These are phyloP conservation scores for Hypoxylon sp. DNA, from an alignment of 2,329 filamentous ascomycete species.

Conservation along the genomic window DNA sequence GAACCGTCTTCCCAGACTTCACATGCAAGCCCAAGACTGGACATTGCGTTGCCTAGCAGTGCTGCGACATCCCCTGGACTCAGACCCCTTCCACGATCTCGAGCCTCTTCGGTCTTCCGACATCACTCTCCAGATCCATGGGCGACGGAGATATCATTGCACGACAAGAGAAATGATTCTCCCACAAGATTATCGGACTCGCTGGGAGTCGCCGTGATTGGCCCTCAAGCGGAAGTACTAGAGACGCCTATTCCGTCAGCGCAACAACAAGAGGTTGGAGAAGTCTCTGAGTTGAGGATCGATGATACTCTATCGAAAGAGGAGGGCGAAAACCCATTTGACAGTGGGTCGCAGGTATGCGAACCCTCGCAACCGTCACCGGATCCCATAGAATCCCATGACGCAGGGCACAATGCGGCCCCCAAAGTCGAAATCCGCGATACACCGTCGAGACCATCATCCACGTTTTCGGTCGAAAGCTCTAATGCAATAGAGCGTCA, in stretches of 20 bases:
- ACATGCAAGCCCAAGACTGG: conserved; percentile 53
- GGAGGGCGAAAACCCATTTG: conserved; percentile 5
- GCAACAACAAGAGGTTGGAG: conserved; percentile 10
- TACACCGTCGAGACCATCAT: conserved; percentile 50
- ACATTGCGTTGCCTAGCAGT: conserved; percentile 59
- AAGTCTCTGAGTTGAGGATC: background rate
- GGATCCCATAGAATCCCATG: conserved; percentile 14
- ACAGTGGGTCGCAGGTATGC: background rate
- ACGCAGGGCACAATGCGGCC: conserved; percentile 21
- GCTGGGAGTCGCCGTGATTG: conserved; percentile 12
- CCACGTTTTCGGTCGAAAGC: conserved; percentile 52
- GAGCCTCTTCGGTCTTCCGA: conserved; percentile 53
- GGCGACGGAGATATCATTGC: conserved; percentile 55
- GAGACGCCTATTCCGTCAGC: conserved; percentile 12
- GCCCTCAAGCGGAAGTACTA: conserved; percentile 8
- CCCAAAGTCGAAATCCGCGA: conserved; percentile 41
- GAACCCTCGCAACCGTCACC: conserved; percentile 10
- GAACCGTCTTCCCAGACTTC: conserved; percentile 51
- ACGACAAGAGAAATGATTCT: conserved; percentile 39
- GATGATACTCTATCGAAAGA: conserved; percentile 6
- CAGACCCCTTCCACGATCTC: conserved; percentile 52
- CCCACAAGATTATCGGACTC: conserved; percentile 28
- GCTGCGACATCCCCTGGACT: conserved; percentile 56
- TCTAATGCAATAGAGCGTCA: conserved; percentile 52
- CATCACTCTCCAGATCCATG: conserved; percentile 61